phyloP scores from a whole-genome alignment of 163 green algal genomes.

The Botryococcus braunii region DNA sequence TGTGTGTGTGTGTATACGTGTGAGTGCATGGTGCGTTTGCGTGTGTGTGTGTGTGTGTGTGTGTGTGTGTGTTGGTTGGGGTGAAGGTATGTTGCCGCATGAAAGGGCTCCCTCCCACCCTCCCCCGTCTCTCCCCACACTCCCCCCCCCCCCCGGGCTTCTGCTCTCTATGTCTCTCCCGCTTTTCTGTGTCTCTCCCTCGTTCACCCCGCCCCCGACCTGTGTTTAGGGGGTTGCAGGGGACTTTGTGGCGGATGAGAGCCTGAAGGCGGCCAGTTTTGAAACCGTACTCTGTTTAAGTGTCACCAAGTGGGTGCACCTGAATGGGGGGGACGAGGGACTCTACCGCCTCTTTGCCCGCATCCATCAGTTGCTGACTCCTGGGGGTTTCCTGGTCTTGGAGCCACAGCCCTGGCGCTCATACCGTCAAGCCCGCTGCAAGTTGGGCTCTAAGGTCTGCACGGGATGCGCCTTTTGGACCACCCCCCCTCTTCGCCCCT shows the following conservation, averaged over 20 bases:
- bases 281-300: conserved; percentile 41
- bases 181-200: not conserved
- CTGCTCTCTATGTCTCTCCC: not conserved
- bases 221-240: too few relatives aligned
- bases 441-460: too few relatives aligned
- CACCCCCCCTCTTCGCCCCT: too few relatives aligned
- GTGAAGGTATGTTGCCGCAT: too few relatives aligned
- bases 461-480: too few relatives aligned
- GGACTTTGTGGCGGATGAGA: conserved; percentile 25
- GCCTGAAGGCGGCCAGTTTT: conserved; percentile 9
- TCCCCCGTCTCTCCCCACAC: too few relatives aligned
- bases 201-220: too few relatives aligned
- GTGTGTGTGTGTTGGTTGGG: too few relatives aligned
- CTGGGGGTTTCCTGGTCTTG: conserved; percentile 75
- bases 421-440: conserved; percentile 53
- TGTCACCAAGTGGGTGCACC: conserved; percentile 92
- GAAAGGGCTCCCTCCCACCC: not conserved
- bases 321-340: conserved; percentile 76
- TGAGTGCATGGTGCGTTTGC: too few relatives aligned
- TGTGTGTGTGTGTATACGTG: too few relatives aligned
- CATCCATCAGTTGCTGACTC: conserved; percentile 24
- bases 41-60: too few relatives aligned
- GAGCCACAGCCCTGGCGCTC: conserved; percentile 88
- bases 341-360: conserved; percentile 65
- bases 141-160: too few relatives aligned